Evolutionary conservation across 1,284 basidiomycete species (phyloP).

Genomic region (Moesziomyces sp.): DNA sequence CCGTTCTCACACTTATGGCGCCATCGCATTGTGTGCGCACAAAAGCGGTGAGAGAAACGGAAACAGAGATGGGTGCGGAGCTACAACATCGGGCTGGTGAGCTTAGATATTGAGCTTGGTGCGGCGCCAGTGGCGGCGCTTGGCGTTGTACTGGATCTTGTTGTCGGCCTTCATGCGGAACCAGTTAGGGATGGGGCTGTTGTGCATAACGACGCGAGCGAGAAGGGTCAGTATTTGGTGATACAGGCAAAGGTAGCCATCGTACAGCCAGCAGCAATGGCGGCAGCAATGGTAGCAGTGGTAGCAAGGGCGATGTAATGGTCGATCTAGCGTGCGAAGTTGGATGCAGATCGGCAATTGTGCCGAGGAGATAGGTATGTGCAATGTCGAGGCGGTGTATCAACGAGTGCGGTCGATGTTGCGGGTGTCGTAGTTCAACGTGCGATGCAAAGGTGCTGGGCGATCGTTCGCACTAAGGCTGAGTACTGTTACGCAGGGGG

Average conservation of each 20-base stretch:
- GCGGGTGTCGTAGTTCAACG: too few species aligned
- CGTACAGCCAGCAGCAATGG: not conserved
- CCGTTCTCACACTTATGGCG: not conserved
- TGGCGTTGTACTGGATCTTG: conserved; percentile 81
- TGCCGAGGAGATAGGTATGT: too few species aligned
- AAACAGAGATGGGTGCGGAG: not conserved
- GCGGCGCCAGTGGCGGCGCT: conserved; percentile 66
- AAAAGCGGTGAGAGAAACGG: not conserved
- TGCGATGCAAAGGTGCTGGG: too few species aligned
- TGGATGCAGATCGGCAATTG: too few species aligned
- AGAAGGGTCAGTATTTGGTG: conserved; percentile 13
- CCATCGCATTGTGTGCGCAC: not conserved
- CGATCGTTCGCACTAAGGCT: too few species aligned
- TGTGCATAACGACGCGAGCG: conserved; percentile 6
- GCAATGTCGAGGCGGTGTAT: too few species aligned
- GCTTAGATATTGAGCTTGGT: conserved; percentile 66
- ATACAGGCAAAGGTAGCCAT: not conserved
- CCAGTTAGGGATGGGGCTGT: conserved; percentile 94
- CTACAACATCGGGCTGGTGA: not conserved
- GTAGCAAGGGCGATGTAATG: too few species aligned
- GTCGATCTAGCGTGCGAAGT: too few species aligned
- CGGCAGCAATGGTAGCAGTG: too few species aligned
- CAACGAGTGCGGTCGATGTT: too few species aligned
- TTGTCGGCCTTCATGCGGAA: conserved; percentile 96
- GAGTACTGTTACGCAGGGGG: too few species aligned